Conservation (phyloP, 257 asterid species). For the Buddleja alternifolia region DNA sequence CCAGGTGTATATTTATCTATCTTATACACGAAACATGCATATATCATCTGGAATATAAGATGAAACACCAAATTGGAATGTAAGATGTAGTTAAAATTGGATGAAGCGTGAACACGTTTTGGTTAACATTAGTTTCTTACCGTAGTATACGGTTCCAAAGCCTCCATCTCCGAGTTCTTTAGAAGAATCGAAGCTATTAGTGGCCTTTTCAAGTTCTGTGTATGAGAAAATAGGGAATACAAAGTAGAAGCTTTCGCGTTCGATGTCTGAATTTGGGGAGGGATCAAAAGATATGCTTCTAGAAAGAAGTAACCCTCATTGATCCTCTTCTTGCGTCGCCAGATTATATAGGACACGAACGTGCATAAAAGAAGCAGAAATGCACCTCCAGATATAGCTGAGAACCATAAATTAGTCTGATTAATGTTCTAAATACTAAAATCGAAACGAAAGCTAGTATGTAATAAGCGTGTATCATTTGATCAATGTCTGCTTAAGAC, state of each 20-base stretch:
- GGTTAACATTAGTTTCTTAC: conserved; percentile 41
- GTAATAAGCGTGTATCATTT: too few relatives aligned
- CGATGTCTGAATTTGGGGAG: conserved; percentile 46
- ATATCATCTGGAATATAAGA: too few relatives aligned
- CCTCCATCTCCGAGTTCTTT: conserved; percentile 88
- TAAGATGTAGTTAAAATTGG: too few relatives aligned
- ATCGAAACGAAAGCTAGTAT: too few relatives aligned
- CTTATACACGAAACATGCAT: too few relatives aligned
- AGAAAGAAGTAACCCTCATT: conserved; percentile 32
- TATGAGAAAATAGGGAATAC: too few relatives aligned
- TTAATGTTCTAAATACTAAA: too few relatives aligned
- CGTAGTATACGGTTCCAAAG: conserved; percentile 75
- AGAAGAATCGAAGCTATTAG: too few relatives aligned
- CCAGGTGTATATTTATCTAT: too few relatives aligned
- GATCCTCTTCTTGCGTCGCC: conserved; percentile 40
- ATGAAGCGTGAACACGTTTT: too few relatives aligned
- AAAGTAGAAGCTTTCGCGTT: conserved; percentile 43
- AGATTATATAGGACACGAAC: conserved; percentile 10
- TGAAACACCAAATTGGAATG: not conserved
- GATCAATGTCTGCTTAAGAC: not conserved
- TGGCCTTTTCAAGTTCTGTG: too few relatives aligned
- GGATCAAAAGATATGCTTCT: conserved; percentile 45
- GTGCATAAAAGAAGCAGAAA: conserved; percentile 29
- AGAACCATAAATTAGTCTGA: too few relatives aligned
- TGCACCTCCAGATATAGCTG: conserved; percentile 45